Evolutionary conservation across 2,329 filamentous ascomycete species (phyloP).

Genomic region (Didymellaceae sp.): DNA sequence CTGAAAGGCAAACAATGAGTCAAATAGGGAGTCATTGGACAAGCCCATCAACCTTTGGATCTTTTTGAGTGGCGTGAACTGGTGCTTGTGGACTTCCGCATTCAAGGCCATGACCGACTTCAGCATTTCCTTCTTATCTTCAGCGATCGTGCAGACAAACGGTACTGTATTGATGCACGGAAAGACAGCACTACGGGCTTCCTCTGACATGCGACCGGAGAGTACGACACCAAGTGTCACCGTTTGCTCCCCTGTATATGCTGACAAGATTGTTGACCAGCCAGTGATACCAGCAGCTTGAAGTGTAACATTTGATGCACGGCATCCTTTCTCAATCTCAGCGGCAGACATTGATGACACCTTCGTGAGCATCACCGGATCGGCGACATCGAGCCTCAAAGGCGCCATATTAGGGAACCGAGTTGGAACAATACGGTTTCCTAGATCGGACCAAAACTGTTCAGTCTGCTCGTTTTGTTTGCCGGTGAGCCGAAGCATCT

Average conservation of each 20-base stretch:
- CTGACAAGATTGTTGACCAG: conserved; percentile 77
- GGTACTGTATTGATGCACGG: conserved; percentile 86
- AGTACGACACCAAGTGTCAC: conserved; percentile 83
- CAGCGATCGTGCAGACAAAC: conserved; percentile 63
- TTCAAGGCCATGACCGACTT: conserved; percentile 70
- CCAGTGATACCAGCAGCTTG: conserved; percentile 78
- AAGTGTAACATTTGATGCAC: conserved; percentile 68
- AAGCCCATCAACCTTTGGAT: conserved; percentile 76
- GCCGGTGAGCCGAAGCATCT: conserved; percentile 52
- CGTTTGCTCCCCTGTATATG: conserved; percentile 75
- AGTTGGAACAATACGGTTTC: conserved; percentile 63
- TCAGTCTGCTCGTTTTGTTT: conserved; percentile 42
- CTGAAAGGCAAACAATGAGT: conserved; percentile 86
- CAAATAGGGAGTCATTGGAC: conserved; percentile 73
- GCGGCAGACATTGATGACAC: conserved; percentile 51
- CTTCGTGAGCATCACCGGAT: conserved; percentile 46
- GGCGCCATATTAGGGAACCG: conserved; percentile 81
- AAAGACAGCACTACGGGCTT: conserved; percentile 68
- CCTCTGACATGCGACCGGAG: conserved; percentile 71
- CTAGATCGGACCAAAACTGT: conserved; percentile 69
- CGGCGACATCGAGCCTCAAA: conserved; percentile 51
- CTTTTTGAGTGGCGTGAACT: conserved; percentile 72
- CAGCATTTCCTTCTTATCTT: conserved; percentile 65
- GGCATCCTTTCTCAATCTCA: conserved; percentile 64
- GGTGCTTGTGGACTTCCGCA: conserved; percentile 68